Evolutionary conservation across 1,139 yeast species (phyloP), one percentile per base, ranked within the genome.

Genomic region (Pichiaceae sp.): DNA sequence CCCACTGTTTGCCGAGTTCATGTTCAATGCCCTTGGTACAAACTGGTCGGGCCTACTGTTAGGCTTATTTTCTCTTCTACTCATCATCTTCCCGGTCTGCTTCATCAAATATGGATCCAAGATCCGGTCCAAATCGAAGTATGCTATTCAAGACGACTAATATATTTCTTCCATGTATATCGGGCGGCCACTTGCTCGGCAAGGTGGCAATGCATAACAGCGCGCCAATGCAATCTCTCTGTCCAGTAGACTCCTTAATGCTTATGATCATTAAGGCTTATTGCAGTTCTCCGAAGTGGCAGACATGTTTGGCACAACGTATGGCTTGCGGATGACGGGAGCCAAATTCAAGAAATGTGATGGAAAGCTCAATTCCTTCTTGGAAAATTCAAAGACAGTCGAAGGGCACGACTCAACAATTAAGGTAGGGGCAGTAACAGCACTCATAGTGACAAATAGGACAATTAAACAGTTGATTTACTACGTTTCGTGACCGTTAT

Each of bases 31-130:
- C 46, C 70, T 87, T 75, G 80, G 86, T 26, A 72, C 75, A 35
- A 77, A 82, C 54, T 87, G 93, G 91, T 95, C 95, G 4, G 81
- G 86, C 38, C 68, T 89, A 15, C 61, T 87, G 40, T 59, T 87
- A 31, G 95, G 95, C 8, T 67, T 80, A 45, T 60, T 87, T 43
- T 79, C 83, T 0, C 56, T 70, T 7, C 61, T 65, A 2, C 59
- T 85, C 63, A 64, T 76, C 9, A 87, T 91, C 1, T 83, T 84
- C 21, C 96, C 95, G n/a, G 62, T 82, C 45, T 52, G 79, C 34
- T 86, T 86, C 54, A 71, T 65, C 59, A 66, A 58, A 38, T 84
- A 65, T 53, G 96, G 96, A 44, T 68, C 70, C 44, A 39, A 44
- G 21, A 59, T 85, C 35, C 76, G 95, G 62, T 56, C 60, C 18